Evolutionary conservation across 176 grass and related monocot species (phyloP), one percentile per base, ranked within the genome.

Genomic region (Aegilops sharonensis): DNA sequence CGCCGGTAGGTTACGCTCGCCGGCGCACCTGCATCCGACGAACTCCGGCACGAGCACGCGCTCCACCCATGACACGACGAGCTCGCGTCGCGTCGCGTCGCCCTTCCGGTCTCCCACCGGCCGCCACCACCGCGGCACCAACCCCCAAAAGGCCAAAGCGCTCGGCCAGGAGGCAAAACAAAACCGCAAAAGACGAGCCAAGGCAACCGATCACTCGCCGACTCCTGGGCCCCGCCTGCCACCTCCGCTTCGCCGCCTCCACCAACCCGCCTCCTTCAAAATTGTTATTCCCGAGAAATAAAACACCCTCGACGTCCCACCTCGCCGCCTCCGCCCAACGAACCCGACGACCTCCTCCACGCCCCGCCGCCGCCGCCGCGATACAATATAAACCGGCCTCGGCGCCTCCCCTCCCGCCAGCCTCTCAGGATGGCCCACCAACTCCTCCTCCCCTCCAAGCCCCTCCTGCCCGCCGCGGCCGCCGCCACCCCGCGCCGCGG

Each of bases 371-470:
- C 59, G 72, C 84, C 59, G 68, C 86, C 47, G 72, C 66, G 57
- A 60, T 37, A 71, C 71, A 87, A 64, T 17, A 39, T 21, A 3
- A 21, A 56, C 43, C 5, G 7, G 17, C 85, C 9, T 54, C 39
- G 14, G 40, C 37, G 68, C 24, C 64, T 60, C 40, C 37, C 11
- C 34, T 23, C 63, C 20, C n/a, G 12, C 29, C 66, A 61, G 2
- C 65, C 32, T 78, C 68, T 15, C 60, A 77, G 9, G 4, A 89
- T 86, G 86, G 87, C 82, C 40, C 81, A 88, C 81, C 85, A 64
- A 11, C 56, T 78, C 82, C 80, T 92, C 86, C 80, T 88, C 85
- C 27, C 85, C 72, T 80, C 89, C 54, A 88, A 83, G 83, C 74
- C 90, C 78, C 81, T 81, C 45, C 77, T 88, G 84, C 69, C 64